Conservation (phyloP, 768 basidiomycete genomes). For the Strobilomyces confusus region DNA sequence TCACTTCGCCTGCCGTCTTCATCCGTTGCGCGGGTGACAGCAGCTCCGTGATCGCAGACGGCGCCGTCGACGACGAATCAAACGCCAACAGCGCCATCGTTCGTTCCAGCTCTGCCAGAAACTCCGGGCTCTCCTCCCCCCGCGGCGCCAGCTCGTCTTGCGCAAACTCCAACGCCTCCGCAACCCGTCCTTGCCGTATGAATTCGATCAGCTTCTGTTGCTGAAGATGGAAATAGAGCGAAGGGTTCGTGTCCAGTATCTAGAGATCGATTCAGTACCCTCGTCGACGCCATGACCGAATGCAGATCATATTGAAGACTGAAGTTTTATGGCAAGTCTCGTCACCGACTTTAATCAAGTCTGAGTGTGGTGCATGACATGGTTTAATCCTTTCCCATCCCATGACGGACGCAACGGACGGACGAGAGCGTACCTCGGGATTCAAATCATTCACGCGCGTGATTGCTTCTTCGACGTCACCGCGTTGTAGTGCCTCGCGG, state of each 20-base stretch:
- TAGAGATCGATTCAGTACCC: slow-evolving; percentile 37
- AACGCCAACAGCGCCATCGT: slow-evolving; percentile 93
- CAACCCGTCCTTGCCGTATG: slow-evolving; percentile 77
- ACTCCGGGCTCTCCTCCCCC: slow-evolving; percentile 92
- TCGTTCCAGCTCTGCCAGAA: slow-evolving; percentile 84
- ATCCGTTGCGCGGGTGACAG: slow-evolving; percentile 83
- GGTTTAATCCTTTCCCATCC: slow-evolving; percentile 69
- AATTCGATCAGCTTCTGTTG: slow-evolving; percentile 95
- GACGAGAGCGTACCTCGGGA: slow-evolving; percentile 74
- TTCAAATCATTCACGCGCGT: slow-evolving; percentile 94
- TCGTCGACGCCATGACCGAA: not conserved
- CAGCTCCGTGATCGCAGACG: slow-evolving; percentile 71
- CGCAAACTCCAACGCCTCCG: slow-evolving; percentile 85
- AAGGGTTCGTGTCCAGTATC: slow-evolving; percentile 96
- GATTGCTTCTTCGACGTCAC: slow-evolving; percentile 94
- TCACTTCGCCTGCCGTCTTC: slow-evolving; percentile 95
- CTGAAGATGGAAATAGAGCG: slow-evolving; percentile 91
- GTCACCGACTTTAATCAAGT: slow-evolving; percentile 73
- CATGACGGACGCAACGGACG: not conserved
- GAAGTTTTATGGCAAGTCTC: slow-evolving; percentile 79
- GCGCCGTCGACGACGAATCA: slow-evolving; percentile 49
- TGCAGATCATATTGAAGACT: slow-evolving; percentile 90
- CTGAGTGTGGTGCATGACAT: slow-evolving; percentile 99
- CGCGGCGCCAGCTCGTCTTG: slow-evolving; percentile 92
- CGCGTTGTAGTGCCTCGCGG: slow-evolving; percentile 88